Percentiles rank a stretch among this genome's conserved stretches.
These are phyloP conservation scores for Boletus subparvulus DNA, from an alignment of 768 basidiomycete species.

Conservation along the genomic window DNA sequence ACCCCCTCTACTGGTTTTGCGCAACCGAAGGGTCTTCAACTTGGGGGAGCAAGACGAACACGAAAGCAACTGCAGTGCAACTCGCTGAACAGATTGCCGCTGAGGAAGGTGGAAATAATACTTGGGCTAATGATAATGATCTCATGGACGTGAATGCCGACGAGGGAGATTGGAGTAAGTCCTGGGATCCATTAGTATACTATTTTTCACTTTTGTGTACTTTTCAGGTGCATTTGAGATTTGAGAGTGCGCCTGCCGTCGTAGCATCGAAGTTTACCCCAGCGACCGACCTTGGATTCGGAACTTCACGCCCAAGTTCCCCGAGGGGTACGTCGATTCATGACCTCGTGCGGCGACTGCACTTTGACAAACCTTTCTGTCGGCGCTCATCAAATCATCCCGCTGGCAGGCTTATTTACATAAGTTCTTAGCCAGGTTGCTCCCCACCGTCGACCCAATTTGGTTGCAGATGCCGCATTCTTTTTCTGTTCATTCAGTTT, in stretches of 20 bases:
- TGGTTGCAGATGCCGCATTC: too few relatives aligned
- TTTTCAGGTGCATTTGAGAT: conserved; percentile 64
- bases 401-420: too few relatives aligned
- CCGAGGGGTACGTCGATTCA: conserved; percentile 8
- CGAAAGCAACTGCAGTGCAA: conserved; percentile 48
- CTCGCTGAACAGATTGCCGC: conserved; percentile 56
- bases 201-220: neutral
- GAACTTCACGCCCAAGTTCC: conserved; percentile 12
- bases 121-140: conserved; percentile 75
- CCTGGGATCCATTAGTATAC: neutral
- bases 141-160: conserved; percentile 94
- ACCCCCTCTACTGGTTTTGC: conserved; percentile 22
- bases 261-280: conserved; percentile 25
- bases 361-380: neutral
- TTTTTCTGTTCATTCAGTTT: too few relatives aligned
- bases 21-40: conserved; percentile 63
- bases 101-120: conserved; percentile 42
- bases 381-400: too few relatives aligned
- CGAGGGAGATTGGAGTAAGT: conserved; percentile 91
- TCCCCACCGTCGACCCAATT: too few relatives aligned
- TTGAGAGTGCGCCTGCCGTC: conserved; percentile 44
- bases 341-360: neutral
- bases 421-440: too few relatives aligned
- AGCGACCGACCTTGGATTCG: conserved; percentile 28
- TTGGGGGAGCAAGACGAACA: conserved; percentile 55